These are phyloP conservation scores for Alternaria sp. DNA, from an alignment of 2,329 filamentous ascomycete genomes.

Conservation along the genomic window DNA sequence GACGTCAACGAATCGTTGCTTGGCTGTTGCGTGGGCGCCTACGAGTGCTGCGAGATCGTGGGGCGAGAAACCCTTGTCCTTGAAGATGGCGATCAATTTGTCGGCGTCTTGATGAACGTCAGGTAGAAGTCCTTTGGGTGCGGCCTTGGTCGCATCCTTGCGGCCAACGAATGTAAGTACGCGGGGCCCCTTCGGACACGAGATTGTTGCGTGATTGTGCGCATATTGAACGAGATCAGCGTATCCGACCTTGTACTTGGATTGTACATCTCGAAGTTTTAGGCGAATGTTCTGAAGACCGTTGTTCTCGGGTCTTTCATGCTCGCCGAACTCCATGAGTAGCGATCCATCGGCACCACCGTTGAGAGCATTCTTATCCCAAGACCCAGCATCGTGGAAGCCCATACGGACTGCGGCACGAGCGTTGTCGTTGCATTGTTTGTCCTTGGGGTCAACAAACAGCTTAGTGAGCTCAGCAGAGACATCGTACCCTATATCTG, in stretches of 20 bases:
- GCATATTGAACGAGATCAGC: conserved; percentile 63
- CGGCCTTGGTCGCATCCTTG: conserved; percentile 50
- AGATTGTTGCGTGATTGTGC: conserved; percentile 54
- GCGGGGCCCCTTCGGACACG: conserved; percentile 60
- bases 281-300: conserved; percentile 54
- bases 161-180: conserved; percentile 60
- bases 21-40: conserved; percentile 60
- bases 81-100: conserved; percentile 56
- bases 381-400: conserved; percentile 45
- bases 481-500: conserved; percentile 35
- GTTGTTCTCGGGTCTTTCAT: conserved; percentile 49
- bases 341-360: conserved; percentile 53
- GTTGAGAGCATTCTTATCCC: conserved; percentile 43
- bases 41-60: conserved; percentile 61
- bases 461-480: conserved; percentile 35
- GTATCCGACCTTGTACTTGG: conserved; percentile 54
- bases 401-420: conserved; percentile 44
- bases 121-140: conserved; percentile 56
- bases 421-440: conserved; percentile 44
- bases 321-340: conserved; percentile 47
- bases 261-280: conserved; percentile 48
- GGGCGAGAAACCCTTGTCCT: conserved; percentile 58
- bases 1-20: conserved; percentile 56
- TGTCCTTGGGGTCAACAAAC: conserved; percentile 28
- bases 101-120: conserved; percentile 49